Percentiles rank a stretch among this genome's conserved stretches.
Conservation (phyloP, 805 yeast genomes). For the Yamadazyma laniorum region DNA sequence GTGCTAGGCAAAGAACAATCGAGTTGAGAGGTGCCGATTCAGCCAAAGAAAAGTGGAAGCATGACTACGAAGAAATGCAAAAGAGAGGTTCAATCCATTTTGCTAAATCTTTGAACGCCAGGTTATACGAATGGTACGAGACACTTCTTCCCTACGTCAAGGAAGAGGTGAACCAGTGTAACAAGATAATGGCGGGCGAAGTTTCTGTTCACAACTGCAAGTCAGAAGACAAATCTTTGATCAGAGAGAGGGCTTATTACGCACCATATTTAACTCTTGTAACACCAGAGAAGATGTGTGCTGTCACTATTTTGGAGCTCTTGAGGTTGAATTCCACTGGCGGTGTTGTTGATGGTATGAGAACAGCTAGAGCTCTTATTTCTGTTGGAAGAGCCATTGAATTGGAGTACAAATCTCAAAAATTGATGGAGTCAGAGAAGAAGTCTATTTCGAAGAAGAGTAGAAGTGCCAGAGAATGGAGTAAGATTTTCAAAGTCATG, state of each 20-base stretch:
- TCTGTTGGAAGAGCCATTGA: conserved; percentile 84
- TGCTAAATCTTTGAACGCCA: conserved; percentile 63
- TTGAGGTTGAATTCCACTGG: conserved; percentile 72
- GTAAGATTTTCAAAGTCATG: conserved; percentile 38
- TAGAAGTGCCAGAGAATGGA: conserved; percentile 49
- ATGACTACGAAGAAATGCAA: conserved; percentile 66
- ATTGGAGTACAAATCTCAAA: conserved; percentile 74
- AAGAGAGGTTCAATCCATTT: conserved; percentile 56
- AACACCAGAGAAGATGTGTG: conserved; percentile 76
- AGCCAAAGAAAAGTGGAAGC: conserved; percentile 86
- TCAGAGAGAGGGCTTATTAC: conserved; percentile 52
- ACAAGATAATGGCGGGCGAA: conserved; percentile 38
- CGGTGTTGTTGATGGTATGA: conserved; percentile 76
- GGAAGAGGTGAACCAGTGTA: conserved; percentile 61
- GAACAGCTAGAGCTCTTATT: conserved; percentile 77
- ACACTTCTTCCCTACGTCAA: conserved; percentile 68
- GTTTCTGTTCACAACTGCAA: conserved; percentile 15
- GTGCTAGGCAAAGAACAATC: conserved; percentile 68
- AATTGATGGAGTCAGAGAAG: conserved; percentile 55
- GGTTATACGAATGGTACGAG: conserved; percentile 81
- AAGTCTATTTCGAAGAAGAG: conserved; percentile 41
- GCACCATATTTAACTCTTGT: conserved; percentile 78
- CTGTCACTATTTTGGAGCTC: conserved; percentile 79
- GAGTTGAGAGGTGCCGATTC: conserved; percentile 82
- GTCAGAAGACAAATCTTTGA: conserved; percentile 21